Evolutionary conservation across 352 stramenopile genomes (phyloP).

Genomic region (Plasmopara viticola): DNA sequence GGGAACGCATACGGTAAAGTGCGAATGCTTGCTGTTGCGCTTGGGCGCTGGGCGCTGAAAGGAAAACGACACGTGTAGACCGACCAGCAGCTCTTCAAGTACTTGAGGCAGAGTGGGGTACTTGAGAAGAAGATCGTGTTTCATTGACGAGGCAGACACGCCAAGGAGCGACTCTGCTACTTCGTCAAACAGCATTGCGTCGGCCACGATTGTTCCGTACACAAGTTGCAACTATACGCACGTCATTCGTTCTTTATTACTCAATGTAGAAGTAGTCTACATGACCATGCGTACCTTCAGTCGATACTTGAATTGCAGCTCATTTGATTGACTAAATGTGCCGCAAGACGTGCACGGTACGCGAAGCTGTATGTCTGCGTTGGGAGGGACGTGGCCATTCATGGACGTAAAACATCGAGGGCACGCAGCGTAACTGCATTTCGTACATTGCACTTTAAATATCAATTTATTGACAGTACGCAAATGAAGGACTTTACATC

Average conservation of each 20-base stretch:
- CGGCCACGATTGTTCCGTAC: slow-evolving; percentile 22
- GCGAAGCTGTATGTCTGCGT: slow-evolving; percentile 8
- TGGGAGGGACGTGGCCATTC: slow-evolving; percentile 16
- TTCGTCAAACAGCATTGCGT: slow-evolving; percentile 56
- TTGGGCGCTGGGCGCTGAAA: slow-evolving; percentile 27
- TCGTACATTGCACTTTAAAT: background rate
- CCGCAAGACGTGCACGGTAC: slow-evolving; percentile 33
- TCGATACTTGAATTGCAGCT: slow-evolving; percentile 43
- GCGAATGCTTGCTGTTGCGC: slow-evolving; percentile 10
- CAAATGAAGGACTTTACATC: slow-evolving; percentile 27
- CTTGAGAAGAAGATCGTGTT: slow-evolving; percentile 26
- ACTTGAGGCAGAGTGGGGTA: slow-evolving; percentile 34
- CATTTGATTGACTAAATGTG: slow-evolving; percentile 8
- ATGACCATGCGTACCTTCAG: slow-evolving; percentile 26
- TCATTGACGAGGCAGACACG: slow-evolving; percentile 21
- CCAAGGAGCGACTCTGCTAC: slow-evolving; percentile 32
- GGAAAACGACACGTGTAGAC: slow-evolving; percentile 43
- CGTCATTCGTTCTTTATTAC: background rate
- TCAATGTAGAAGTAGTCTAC: background rate
- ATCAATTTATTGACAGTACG: background rate
- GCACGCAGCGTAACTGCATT: slow-evolving; percentile 42
- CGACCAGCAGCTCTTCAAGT: slow-evolving; percentile 46
- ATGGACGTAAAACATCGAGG: slow-evolving; percentile 41
- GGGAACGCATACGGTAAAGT: slow-evolving; percentile 27
- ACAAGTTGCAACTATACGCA: slow-evolving; percentile 35